These are phyloP conservation scores for Saccharomycopsis selenospora DNA, from an alignment of 805 yeast genomes.

Conservation along the genomic window DNA sequence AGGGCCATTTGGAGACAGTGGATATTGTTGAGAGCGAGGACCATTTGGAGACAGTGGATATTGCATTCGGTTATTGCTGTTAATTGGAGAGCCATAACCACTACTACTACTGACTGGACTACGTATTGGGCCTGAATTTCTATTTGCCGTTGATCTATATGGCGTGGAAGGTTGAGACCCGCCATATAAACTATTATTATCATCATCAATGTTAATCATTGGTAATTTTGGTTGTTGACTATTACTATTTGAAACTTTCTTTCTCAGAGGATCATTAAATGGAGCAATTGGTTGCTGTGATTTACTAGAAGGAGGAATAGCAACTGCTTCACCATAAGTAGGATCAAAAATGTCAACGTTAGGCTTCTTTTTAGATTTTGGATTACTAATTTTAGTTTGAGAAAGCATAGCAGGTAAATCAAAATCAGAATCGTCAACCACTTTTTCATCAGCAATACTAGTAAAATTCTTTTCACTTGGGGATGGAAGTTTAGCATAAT, in stretches of 20 bases:
- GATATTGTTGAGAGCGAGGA: background rate
- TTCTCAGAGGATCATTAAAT: too few relatives aligned
- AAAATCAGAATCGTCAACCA: conserved; percentile 20
- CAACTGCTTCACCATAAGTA: conserved; percentile 16
- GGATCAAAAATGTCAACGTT: conserved; percentile 21
- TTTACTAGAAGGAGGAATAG: conserved; percentile 13
- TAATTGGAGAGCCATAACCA: background rate
- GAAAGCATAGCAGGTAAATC: conserved; percentile 13
- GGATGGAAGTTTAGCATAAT: conserved; percentile 27
- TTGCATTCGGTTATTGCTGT: background rate
- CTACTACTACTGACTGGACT: background rate
- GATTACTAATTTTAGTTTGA: conserved; percentile 7
- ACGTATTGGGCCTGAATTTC: background rate
- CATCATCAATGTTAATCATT: conserved; percentile 13
- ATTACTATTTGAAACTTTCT: too few relatives aligned
- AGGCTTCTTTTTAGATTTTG: conserved; percentile 5
- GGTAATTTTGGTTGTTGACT: conserved; percentile 19
- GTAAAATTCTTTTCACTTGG: conserved; percentile 4
- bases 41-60: background rate
- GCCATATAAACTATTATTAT: background rate
- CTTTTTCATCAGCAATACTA: conserved; percentile 11
- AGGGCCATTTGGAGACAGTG: background rate
- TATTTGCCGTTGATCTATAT: background rate
- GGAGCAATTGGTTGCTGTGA: conserved; percentile 3
- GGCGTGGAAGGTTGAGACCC: background rate